Conservation (phyloP, 1,284 basidiomycete species). For the Hypsizygus ulmarius region DNA sequence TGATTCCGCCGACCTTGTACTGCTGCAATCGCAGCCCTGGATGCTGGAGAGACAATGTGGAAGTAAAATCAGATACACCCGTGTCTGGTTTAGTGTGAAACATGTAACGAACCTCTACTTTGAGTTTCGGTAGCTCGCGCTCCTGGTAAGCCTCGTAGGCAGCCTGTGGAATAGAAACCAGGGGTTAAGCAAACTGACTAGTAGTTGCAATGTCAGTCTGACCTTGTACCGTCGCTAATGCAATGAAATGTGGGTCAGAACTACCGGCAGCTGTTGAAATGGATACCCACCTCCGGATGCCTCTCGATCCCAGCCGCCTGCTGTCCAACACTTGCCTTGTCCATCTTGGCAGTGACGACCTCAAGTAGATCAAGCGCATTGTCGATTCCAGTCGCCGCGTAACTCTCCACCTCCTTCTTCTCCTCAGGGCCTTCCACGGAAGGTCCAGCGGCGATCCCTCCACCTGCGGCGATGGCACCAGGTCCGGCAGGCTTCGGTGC, state of each 20-base stretch:
- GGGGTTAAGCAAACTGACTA: constrained; percentile 4
- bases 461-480: constrained; percentile 75
- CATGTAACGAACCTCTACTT: constrained; percentile 57
- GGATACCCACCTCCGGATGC: constrained; percentile 83
- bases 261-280: neutral
- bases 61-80: constrained; percentile 1
- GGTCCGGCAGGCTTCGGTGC: constrained; percentile 62
- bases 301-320: constrained; percentile 86
- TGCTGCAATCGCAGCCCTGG: constrained; percentile 84
- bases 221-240: constrained; percentile 81
- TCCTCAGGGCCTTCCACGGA: constrained; percentile 15
- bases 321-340: constrained; percentile 85
- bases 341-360: constrained; percentile 87
- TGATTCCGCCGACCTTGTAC: constrained; percentile 56
- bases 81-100: neutral
- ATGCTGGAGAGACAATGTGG: constrained; percentile 44
- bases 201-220: constrained; percentile 10
- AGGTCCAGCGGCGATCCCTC: constrained; percentile 8
- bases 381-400: constrained; percentile 85
- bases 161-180: constrained; percentile 44
- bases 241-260: constrained; percentile 14
- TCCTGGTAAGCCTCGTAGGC: constrained; percentile 94
- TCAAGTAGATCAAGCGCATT: constrained; percentile 89
- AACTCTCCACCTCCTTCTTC: constrained; percentile 60
- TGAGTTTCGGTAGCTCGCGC: constrained; percentile 77